Base-by-base conservation (phyloP, 768 basidiomycete species). In the Tulasnella sp. region DNA sequence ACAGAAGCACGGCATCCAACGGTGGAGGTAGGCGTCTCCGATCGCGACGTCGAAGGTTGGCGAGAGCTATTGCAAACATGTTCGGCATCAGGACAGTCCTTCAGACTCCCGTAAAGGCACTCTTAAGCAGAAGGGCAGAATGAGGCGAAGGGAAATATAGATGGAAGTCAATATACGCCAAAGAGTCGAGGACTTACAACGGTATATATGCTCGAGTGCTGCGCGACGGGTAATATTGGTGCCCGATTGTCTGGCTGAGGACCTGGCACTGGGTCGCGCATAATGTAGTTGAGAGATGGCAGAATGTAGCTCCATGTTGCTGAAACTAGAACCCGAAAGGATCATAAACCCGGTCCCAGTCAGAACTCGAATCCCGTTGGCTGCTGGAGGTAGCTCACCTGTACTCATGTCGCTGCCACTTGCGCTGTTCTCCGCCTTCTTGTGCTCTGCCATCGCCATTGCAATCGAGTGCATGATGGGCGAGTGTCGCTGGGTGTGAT, bases 261-360 rank as follows among this genome's bases (percentile, higher is more conserved):
- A 10, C 61, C 61, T 67, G 61, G 61, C 15, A 44, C 29, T 20
- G 61, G 78, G 48, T 79, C 79, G 6, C 79, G 77, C 79, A 79
- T 79, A 35, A 79, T 78, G 61, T 79, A 76, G 72, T 79, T 55
- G 20, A 79, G 79, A 73, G 79, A 79, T 57, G 79, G 79, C 7
- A 79, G 57, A 40, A 79, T 78, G 40, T 79, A 79, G 44, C 78
- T 76, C 79, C 79, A 79, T n/a, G 76, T 70, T 23, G 79, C 79
- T 20, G 78, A 70, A 23, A 79, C 77, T 77, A 51, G 77, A 20
- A n/a, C 26, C 35, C 37, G 67, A 67, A 32, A n/a, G 32, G 37
- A 18, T 20, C 16, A n/a, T 16, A 39, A 23, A 26, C 5, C 2
- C 29, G 67, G 16, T 6, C 61, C 37, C 46, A 37, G 74, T 35